These are phyloP conservation scores for Chlorophyllum brunneum DNA, from an alignment of 768 basidiomycete species.

Conservation along the genomic window DNA sequence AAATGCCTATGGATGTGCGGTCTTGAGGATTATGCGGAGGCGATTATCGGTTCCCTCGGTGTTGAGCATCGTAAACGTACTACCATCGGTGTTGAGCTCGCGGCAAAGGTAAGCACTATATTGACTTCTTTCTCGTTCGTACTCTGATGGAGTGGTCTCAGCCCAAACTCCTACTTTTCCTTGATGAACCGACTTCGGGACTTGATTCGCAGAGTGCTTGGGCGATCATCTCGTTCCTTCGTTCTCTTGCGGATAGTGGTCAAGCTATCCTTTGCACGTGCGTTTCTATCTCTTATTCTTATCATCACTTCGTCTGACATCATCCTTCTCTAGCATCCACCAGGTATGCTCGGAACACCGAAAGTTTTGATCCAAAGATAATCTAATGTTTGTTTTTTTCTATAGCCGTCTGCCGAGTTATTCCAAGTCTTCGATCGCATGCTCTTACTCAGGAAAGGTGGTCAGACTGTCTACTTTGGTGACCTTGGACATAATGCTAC, in stretches of 20 bases:
- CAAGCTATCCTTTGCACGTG: slow-evolving; percentile 90
- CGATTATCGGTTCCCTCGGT: slow-evolving; percentile 59
- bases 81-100: slow-evolving; percentile 86
- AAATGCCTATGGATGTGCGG: slow-evolving; percentile 62
- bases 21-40: slow-evolving; percentile 57
- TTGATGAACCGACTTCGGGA: slow-evolving; percentile 89
- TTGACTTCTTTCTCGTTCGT: background rate
- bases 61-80: slow-evolving; percentile 78
- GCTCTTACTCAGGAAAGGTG: slow-evolving; percentile 75
- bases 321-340: slow-evolving; percentile 33
- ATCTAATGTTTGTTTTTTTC: background rate
- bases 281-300: slow-evolving; percentile 5
- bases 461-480: slow-evolving; percentile 71
- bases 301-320: background rate
- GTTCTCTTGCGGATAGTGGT: slow-evolving; percentile 73
- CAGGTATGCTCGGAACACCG: slow-evolving; percentile 38
- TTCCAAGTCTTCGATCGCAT: slow-evolving; percentile 64
- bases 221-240: slow-evolving; percentile 75
- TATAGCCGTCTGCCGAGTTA: slow-evolving; percentile 5
- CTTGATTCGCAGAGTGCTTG: slow-evolving; percentile 86
- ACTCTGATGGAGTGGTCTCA: slow-evolving; percentile 22
- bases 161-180: slow-evolving; percentile 80
- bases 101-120: slow-evolving; percentile 60
- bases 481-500: slow-evolving; percentile 61
- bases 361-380: background rate